These are phyloP conservation scores for Ploettnerulaceae sp. DNA, from an alignment of 2,329 filamentous ascomycete genomes.

Conservation along the genomic window DNA sequence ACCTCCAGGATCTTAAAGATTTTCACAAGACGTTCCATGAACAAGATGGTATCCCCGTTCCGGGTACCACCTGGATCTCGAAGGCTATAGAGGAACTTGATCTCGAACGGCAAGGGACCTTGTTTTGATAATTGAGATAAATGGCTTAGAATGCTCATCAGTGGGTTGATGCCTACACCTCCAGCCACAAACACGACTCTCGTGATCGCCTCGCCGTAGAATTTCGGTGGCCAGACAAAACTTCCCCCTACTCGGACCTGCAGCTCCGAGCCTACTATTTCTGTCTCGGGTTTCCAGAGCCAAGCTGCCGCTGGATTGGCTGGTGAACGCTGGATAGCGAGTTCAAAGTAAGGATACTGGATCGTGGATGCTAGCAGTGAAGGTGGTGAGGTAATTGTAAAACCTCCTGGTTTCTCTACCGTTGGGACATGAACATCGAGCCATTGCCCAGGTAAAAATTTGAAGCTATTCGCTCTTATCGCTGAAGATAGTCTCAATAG, in stretches of 20 bases:
- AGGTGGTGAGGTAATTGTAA: slow-evolving; percentile 79
- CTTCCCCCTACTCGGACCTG: slow-evolving; percentile 71
- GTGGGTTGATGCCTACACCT: slow-evolving; percentile 34
- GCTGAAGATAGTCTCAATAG: slow-evolving; percentile 61
- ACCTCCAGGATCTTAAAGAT: slow-evolving; percentile 39
- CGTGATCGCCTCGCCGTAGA: slow-evolving; percentile 37
- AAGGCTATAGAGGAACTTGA: slow-evolving; percentile 24
- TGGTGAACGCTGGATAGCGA: slow-evolving; percentile 70
- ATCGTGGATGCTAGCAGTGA: slow-evolving; percentile 33
- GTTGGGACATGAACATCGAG: slow-evolving; percentile 74
- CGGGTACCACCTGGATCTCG: slow-evolving; percentile 28
- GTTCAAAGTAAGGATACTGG: slow-evolving; percentile 66
- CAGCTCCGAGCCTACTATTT: slow-evolving; percentile 56
- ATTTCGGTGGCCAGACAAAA: slow-evolving; percentile 69
- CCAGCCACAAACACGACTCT: slow-evolving; percentile 61
- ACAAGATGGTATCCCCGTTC: slow-evolving; percentile 43
- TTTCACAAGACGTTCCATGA: slow-evolving; percentile 44
- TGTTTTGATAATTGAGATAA: slow-evolving; percentile 13
- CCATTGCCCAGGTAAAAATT: slow-evolving; percentile 85
- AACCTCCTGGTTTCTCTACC: slow-evolving; percentile 69
- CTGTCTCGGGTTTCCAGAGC: slow-evolving; percentile 57
- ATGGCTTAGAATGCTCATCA: slow-evolving; percentile 33
- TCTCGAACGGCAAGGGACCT: too few species aligned
- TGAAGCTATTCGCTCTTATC: slow-evolving; percentile 37
- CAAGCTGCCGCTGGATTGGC: slow-evolving; percentile 67